Evolutionary conservation across 1,139 yeast species (phyloP), one percentile per base, ranked within the genome.

Genomic region (Pichia sp.): DNA sequence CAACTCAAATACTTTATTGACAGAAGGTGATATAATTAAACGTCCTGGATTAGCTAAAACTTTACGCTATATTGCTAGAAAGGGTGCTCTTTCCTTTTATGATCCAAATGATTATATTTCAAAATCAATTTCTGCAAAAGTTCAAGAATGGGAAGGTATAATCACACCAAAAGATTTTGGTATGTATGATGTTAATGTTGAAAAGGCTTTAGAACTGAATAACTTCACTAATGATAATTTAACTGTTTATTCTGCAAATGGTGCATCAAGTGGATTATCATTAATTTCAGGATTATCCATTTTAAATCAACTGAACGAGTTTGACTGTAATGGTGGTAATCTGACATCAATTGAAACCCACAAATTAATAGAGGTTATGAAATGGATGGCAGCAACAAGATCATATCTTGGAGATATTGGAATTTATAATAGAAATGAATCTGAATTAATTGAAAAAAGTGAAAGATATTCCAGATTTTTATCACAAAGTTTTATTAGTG

Each of bases 351-450:
- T 76, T 7, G 74, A 78, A n/a, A 73, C 82, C 2, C 96, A 88
- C 62, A 75, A 87, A 52, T 66, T 89, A 16, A 72, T 90, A 16
- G 99, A 93, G 68, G 72, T 87, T 8, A 89, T 91, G 95, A 91
- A 91, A 68, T 93, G 96, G 96, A 78, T 89, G 77, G 88, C 91
- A 0, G 78, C 95, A 11, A 91, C 86, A 0, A 75, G 98, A 54
- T 81, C 93, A 19, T 77, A 87, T 60, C 75, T 91, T 28, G 98
- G 98, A 1, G 96, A 89, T 62, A 66, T 70, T 11, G 74, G 70
- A 25, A 57, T 67, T 3, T 58, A 61, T 51, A 73, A 73, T 52
- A 53, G 53, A 1, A 66, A 67, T 33, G 49, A 53, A n/a, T 62
- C 62, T 5, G 58, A 53, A n/a, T 48, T 52, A 16, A 22, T 42